Conservation (phyloP, 139 green algal species). For the Chlorella sp. region DNA sequence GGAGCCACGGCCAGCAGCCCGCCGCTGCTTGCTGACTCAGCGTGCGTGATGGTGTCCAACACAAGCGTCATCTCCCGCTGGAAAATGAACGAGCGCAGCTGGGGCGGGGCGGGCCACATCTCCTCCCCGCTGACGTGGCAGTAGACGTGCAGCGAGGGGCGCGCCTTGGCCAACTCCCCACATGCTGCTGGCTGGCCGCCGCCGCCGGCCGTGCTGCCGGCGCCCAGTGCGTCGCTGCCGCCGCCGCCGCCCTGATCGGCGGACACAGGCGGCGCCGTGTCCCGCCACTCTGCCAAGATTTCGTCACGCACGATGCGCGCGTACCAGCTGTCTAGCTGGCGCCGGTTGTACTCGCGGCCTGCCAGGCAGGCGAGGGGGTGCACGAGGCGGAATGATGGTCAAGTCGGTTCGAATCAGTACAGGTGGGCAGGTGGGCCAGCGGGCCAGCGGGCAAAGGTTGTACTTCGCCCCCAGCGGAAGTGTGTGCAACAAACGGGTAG, state of each 20-base stretch:
- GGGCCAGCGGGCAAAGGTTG: not conserved
- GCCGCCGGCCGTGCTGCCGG: not conserved
- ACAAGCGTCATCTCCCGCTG: constrained; percentile 91
- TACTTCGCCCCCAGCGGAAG: too few species aligned
- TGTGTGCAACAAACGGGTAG: too few species aligned
- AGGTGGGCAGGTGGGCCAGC: not conserved
- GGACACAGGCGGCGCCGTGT: constrained; percentile 4
- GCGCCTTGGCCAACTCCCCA: not conserved
- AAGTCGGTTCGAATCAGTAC: not conserved
- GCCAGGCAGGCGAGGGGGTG: not conserved
- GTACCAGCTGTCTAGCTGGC: constrained; percentile 84
- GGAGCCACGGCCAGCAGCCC: constrained; percentile 59
- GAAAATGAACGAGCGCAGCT: constrained; percentile 92
- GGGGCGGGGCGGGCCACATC: constrained; percentile 81
- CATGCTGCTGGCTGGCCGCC: not conserved
- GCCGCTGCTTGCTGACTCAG: constrained; percentile 52
- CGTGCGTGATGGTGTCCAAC: constrained; percentile 81
- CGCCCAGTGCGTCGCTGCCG: not conserved
- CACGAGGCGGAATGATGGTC: not conserved
- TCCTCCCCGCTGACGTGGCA: constrained; percentile 92
- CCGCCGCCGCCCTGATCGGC: not conserved
- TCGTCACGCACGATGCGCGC: constrained; percentile 77
- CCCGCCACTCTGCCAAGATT: constrained; percentile 84
- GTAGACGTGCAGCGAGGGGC: constrained; percentile 81
- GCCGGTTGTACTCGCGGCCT: constrained; percentile 78